phyloP scores from a whole-genome alignment of 1,284 basidiomycete species.

The Rhizoctonia solani region DNA sequence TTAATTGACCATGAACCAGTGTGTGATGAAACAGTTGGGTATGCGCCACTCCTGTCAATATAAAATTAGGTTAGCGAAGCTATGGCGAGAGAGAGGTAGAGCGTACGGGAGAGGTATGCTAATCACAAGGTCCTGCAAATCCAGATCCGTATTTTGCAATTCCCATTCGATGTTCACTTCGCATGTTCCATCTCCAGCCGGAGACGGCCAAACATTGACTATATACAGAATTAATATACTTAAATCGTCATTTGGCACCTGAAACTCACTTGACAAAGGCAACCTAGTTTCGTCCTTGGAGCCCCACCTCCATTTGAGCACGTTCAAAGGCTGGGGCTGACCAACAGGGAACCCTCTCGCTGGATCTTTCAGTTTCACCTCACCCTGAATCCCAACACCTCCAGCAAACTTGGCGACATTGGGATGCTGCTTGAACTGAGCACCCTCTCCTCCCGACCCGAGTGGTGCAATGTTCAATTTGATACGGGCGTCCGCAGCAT shows the following conservation, averaged over 20 bases:
- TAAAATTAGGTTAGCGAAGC: slow-evolving; percentile 10
- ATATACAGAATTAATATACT: background rate
- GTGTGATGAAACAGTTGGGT: slow-evolving; percentile 78
- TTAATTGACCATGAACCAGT: slow-evolving; percentile 82
- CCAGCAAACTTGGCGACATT: slow-evolving; percentile 86
- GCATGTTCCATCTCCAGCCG: slow-evolving; percentile 84
- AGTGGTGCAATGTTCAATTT: slow-evolving; percentile 68
- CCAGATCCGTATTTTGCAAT: slow-evolving; percentile 81
- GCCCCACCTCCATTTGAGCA: slow-evolving; percentile 90
- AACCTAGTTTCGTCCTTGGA: slow-evolving; percentile 91
- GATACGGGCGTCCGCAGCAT: slow-evolving; percentile 75
- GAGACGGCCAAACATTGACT: slow-evolving; percentile 97
- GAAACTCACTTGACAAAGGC: slow-evolving; percentile 80
- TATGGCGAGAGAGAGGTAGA: background rate
- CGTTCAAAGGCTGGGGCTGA: slow-evolving; percentile 69
- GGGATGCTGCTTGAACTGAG: slow-evolving; percentile 97
- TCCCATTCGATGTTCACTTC: slow-evolving; percentile 98
- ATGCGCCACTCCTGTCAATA: slow-evolving; percentile 64
- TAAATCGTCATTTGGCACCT: background rate
- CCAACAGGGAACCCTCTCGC: slow-evolving; percentile 85
- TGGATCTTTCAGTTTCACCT: slow-evolving; percentile 85
- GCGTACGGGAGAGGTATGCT: slow-evolving; percentile 90
- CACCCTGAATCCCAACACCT: slow-evolving; percentile 54
- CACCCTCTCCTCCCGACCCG: slow-evolving; percentile 57
- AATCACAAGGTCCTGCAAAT: slow-evolving; percentile 83